Base-by-base conservation (phyloP, 2,329 filamentous ascomycete genomes). In the Plectosphaerella sp. region DNA sequence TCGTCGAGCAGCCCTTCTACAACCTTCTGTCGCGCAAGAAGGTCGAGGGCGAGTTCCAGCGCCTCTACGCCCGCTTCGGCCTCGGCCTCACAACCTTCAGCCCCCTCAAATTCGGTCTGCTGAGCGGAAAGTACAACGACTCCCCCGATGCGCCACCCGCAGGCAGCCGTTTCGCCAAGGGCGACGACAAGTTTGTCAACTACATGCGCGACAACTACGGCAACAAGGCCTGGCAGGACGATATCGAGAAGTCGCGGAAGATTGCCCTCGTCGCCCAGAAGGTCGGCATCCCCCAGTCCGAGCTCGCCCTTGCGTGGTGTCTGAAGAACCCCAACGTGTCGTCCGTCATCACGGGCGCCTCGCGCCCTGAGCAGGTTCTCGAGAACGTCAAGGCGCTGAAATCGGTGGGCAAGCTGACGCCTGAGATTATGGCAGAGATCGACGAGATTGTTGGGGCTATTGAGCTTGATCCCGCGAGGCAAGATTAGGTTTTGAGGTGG, bases 1-100 rank as follows among this genome's bases (percentile, higher is more conserved):
- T 86, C 11, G 81, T 84, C 60, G 86, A 88, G 65, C 86, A 88
- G 69, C 84, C 85, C 0, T 73, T 80, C 57, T 88, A 88, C 71
- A 88, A 87, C 69, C 75, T 87, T 59, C 71, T 88, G 3, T 68
- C 69, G 24, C 78, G 86, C 28, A 72, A 81, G 56, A 80, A 80
- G 60, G 84, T 88, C 15, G 85, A 88, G 65, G 74, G 73, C 50
- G 82, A 88, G 59, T 87, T 78, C 67, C 73, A 77, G 54, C 79
- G 79, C 33, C 69, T 88, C 16, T 87, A 85, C 64, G 69, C 78
- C 45, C 74, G 82, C 45, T 72, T 75, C 52, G 81, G 82, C 1
- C 69, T 83, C 1, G 84, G 84, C 2, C 67, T 87, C 47, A 87
- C 85, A 2, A 79, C 77, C 36, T 87, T 79, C 65, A 79, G 74